Base-by-base conservation (phyloP, 2,329 filamentous ascomycete genomes). In the Ascocoryne sarcoides region DNA sequence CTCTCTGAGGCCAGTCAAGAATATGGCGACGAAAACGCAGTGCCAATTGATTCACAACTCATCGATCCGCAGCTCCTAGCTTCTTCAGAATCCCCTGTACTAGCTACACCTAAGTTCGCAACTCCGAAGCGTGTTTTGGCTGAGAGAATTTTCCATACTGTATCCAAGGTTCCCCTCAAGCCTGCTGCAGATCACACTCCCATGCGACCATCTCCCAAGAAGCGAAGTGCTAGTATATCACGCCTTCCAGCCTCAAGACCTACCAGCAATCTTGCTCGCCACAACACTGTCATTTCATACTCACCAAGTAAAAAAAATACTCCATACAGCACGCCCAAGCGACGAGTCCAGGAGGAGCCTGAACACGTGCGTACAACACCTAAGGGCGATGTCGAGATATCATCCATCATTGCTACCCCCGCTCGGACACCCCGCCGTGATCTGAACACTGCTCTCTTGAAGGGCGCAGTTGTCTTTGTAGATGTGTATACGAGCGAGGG, bases 401-500 rank as follows among this genome's bases (percentile, higher is more conserved):
- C 73, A 73, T 73, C 73, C 3, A 68, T 64, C 0, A 58, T 69
- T 21, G 73, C 67, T 10, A 79, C 75, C 0, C 75, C 75, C 2
- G 69, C 69, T 3, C 70, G 71, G 26, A 77, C 74, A 16, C 71
- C 75, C 15, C 69, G 71, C 4, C 65, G 65, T 2, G 70, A 79
- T 39, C 49, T 78, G 8, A 65, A 76, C 48, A 61, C 68, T 3
- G 56, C 59, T 0, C 59, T 84, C 3, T 68, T 90, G 3, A 70
- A 73, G 15, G 87, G 86, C 1, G 83, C 79, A 12, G 75, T 87
- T 3, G 83, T 92, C 4, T 87, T 80, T 56, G 84, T 92, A 2
- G 87, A 95, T 59, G 85, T 93, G 2, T 77, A 86, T 57, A 89
- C 84, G 1, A 83, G 76, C 7, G 84, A 92, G 54, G 87, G 87